A percentile compares a stretch with the other conserved stretches of the same genome.
Evolutionary conservation across 2,329 filamentous ascomycete genomes (phyloP).

Genomic region (Colletotrichum sublineola): DNA sequence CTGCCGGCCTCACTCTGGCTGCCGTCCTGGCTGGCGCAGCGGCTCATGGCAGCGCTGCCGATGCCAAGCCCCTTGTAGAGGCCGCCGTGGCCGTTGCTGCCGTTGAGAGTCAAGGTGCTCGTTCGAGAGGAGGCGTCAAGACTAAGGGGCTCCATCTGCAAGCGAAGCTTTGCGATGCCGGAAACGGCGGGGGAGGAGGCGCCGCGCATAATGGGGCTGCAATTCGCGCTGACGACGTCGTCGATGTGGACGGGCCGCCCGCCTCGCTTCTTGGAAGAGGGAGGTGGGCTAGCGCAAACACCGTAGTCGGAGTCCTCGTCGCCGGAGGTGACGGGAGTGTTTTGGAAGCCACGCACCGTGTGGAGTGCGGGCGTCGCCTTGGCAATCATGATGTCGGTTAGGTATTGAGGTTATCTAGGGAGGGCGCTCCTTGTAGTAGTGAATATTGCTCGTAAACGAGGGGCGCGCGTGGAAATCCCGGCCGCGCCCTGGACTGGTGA

Average conservation of each 20-base stretch:
- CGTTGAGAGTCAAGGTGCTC: constrained; percentile 68
- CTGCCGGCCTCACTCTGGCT: constrained; percentile 66
- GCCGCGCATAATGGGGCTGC: constrained; percentile 71
- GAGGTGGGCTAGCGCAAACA: constrained; percentile 41
- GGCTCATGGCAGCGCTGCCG: constrained; percentile 69
- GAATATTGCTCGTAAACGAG: constrained; percentile 49
- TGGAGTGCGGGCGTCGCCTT: constrained; percentile 64
- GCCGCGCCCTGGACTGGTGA: constrained; percentile 34
- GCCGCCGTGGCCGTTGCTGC: constrained; percentile 57
- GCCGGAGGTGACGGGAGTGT: constrained; percentile 66
- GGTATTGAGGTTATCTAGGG: constrained; percentile 11
- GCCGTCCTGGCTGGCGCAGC: constrained; percentile 68
- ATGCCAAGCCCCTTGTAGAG: constrained; percentile 49
- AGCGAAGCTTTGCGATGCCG: constrained; percentile 85
- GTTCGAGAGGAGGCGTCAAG: constrained; percentile 70
- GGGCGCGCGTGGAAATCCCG: constrained; percentile 39
- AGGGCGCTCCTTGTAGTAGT: constrained; percentile 39
- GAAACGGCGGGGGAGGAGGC: constrained; percentile 68
- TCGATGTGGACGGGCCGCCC: constrained; percentile 59
- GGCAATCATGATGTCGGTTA: constrained; percentile 57
- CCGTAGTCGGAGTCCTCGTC: constrained; percentile 70
- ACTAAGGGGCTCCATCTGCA: constrained; percentile 83
- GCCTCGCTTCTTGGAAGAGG: constrained; percentile 48
- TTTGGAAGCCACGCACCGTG: constrained; percentile 69
- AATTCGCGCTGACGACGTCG: constrained; percentile 73